A percentile compares a stretch with the other conserved stretches of the same genome.
Conservation (phyloP, 306 rosid genomes). For the Casuarina cunninghamiana region DNA sequence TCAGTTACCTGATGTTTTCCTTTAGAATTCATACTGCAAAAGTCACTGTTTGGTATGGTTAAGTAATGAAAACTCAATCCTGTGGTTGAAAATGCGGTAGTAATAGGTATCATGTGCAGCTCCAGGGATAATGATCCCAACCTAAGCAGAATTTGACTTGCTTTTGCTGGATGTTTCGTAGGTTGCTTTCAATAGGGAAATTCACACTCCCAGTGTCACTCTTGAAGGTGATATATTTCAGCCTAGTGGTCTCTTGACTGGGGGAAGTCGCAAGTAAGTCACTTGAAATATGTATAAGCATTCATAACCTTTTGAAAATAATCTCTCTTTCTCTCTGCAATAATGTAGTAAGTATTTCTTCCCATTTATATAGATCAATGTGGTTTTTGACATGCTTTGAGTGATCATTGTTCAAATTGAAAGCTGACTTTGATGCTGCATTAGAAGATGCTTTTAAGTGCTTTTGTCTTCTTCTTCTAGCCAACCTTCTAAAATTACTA, state of each 20-base stretch:
- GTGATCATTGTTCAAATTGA: constrained; percentile 20
- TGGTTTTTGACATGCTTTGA: constrained; percentile 8
- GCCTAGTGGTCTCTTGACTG: constrained; percentile 97
- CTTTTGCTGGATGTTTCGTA: constrained; percentile 39
- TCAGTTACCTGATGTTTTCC: not conserved
- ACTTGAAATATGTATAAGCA: constrained; percentile 19
- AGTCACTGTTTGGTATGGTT: not conserved
- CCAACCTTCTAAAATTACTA: constrained; percentile 13
- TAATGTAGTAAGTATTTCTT: constrained; percentile 11
- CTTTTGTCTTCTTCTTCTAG: constrained; percentile 25
- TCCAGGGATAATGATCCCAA: not conserved
- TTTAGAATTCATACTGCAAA: not conserved
- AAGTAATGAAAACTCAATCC: not conserved
- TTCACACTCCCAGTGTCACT: constrained; percentile 82
- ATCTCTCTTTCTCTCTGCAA: not conserved
- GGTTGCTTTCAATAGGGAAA: constrained; percentile 82
- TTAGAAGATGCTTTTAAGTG: constrained; percentile 19
- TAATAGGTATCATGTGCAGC: not conserved
- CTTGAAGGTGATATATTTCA: constrained; percentile 97
- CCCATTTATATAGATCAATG: not conserved
- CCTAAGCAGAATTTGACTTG: not conserved
- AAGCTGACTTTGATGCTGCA: constrained; percentile 11
- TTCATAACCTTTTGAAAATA: constrained; percentile 18
- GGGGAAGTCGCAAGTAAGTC: constrained; percentile 96
- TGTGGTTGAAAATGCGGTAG: not conserved